Evolutionary conservation across 768 basidiomycete genomes (phyloP).

Genomic region (Rhodotorula sphaerocarpa): DNA sequence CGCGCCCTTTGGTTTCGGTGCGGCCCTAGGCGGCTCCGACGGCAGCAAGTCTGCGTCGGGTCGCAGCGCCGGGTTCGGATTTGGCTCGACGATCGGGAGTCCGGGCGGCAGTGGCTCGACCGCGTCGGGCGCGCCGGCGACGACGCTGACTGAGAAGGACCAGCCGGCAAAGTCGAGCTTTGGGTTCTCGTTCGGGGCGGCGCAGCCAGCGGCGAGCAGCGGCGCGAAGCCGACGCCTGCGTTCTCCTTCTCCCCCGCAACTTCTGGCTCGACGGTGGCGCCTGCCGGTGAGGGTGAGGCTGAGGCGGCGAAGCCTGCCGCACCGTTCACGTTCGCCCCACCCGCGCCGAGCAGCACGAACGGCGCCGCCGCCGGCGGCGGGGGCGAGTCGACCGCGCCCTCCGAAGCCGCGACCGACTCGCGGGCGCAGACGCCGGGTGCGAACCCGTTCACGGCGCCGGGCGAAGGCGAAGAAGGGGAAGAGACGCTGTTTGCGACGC

Average conservation of each 20-base stretch:
- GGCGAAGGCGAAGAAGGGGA: slow-evolving; percentile 36
- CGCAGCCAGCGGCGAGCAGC: background rate
- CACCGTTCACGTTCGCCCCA: slow-evolving; percentile 1
- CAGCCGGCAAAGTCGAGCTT: slow-evolving; percentile 15
- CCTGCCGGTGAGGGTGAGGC: no score
- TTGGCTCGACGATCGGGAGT: background rate
- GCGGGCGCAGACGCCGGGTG: slow-evolving; percentile 17
- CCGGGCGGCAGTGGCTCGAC: slow-evolving; percentile 12
- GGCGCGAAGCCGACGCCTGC: slow-evolving; percentile 6
- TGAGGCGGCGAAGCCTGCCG: no score
- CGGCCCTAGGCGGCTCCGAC: slow-evolving; percentile 23
- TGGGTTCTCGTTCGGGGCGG: slow-evolving; percentile 13
- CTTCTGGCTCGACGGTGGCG: background rate
- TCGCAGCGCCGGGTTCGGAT: no score
- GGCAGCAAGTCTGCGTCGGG: slow-evolving; percentile 8
- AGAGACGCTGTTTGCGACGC: background rate
- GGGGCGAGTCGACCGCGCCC: background rate
- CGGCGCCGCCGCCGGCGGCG: background rate
- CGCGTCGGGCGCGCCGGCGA: background rate
- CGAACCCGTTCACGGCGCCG: slow-evolving; percentile 20
- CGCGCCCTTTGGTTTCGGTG: slow-evolving; percentile 26
- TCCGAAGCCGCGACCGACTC: slow-evolving; percentile 6
- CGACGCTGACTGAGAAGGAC: background rate
- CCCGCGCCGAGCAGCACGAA: background rate
- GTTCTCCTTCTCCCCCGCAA: slow-evolving; percentile 7